Conservation (phyloP, 2,329 filamentous ascomycete species). For the Trichophyton simii region DNA sequence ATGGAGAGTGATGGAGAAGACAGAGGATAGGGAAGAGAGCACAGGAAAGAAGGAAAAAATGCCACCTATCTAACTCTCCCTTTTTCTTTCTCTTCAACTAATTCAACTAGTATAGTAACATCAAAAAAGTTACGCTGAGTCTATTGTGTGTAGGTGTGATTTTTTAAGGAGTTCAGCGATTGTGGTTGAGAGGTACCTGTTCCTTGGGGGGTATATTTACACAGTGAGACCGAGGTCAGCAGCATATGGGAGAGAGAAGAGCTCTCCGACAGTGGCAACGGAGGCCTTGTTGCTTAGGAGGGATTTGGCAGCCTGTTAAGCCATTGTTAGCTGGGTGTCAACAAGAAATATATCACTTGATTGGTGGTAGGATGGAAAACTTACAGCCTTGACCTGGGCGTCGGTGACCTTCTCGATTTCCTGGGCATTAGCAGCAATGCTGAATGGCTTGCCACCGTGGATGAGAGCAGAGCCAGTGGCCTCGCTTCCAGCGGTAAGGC, state of each 20-base stretch:
- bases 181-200: background rate
- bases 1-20: constrained; percentile 5
- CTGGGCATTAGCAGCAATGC: constrained; percentile 69
- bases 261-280: constrained; percentile 79
- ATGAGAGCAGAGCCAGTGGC: constrained; percentile 75
- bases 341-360: constrained; percentile 8
- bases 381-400: constrained; percentile 74
- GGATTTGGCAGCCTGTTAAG: constrained; percentile 64
- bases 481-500: constrained; percentile 63
- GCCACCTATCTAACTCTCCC: background rate
- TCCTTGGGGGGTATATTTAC: constrained; percentile 41
- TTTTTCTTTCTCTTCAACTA: background rate
- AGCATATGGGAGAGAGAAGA: constrained; percentile 80
- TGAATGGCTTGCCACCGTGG: constrained; percentile 67
- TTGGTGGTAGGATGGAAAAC: constrained; percentile 23
- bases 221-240: constrained; percentile 89
- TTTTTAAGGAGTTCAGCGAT: background rate
- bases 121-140: background rate
- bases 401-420: constrained; percentile 67
- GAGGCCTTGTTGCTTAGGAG: constrained; percentile 80
- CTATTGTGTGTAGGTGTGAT: background rate
- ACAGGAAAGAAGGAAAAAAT: background rate
- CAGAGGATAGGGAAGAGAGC: background rate
- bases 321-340: constrained; percentile 13
- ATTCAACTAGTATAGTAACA: background rate